Conservation (phyloP, 352 stramenopile genomes). For the Pythium insidiosum region DNA sequence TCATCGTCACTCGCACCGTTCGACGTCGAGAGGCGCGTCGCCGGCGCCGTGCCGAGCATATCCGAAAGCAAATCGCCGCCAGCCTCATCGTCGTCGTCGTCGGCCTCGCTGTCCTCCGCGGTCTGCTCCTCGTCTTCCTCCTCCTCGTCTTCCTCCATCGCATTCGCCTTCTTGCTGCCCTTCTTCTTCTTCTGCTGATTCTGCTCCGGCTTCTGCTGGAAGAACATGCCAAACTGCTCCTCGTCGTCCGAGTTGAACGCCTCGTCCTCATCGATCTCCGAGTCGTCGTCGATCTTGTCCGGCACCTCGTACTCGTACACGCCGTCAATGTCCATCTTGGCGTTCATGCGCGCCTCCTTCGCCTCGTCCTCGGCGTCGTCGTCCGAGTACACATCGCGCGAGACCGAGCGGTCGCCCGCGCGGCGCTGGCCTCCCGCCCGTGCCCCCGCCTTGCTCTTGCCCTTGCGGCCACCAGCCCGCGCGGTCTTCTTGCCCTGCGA, state of each 20-base stretch:
- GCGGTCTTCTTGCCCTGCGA: constrained; percentile 15
- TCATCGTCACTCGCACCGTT: constrained; percentile 21
- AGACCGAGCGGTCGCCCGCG: constrained; percentile 19
- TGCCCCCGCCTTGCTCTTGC: constrained; percentile 11
- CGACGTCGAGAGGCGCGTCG: constrained; percentile 43
- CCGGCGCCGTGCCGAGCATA: constrained; percentile 50
- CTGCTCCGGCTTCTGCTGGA: constrained; percentile 18
- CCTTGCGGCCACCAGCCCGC: constrained; percentile 9
- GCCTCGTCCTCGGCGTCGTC: constrained; percentile 52
- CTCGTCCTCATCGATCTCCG: constrained; percentile 91
- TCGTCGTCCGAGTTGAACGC: constrained; percentile 94
- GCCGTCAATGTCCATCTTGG: constrained; percentile 65
- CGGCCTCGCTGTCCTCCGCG: constrained; percentile 17
- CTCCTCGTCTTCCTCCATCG: constrained; percentile 9
- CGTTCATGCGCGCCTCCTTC: constrained; percentile 52
- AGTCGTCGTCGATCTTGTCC: constrained; percentile 81
- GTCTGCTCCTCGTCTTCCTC: constrained; percentile 14
- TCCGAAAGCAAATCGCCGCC: constrained; percentile 70
- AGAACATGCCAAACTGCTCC: constrained; percentile 82
- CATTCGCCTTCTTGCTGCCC: constrained; percentile 10
- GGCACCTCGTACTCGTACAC: constrained; percentile 80
- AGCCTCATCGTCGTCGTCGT: constrained; percentile 36
- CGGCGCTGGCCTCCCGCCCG: constrained; percentile 3
- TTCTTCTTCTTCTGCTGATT: constrained; percentile 11
- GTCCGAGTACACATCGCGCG: constrained; percentile 72